Conservation (phyloP, 2,329 filamentous ascomycete species). For the Phyllosticta citriasiana region DNA sequence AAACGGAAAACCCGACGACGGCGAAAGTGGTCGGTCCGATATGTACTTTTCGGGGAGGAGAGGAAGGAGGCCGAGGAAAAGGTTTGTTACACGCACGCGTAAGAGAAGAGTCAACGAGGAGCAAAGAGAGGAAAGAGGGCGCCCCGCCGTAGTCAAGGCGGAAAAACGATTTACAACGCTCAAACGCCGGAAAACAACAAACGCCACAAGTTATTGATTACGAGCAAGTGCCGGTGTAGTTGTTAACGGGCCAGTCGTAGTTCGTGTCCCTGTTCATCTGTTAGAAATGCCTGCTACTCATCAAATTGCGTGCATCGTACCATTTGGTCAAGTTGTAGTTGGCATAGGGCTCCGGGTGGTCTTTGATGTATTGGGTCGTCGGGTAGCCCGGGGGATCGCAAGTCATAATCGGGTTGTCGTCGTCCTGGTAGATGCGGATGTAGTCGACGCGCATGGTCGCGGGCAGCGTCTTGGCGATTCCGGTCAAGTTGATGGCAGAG, state of each 20-base stretch:
- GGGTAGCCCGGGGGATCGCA: constrained; percentile 59
- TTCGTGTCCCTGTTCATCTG: neutral
- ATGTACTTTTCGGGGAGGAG: no score
- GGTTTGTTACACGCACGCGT: neutral
- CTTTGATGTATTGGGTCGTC: constrained; percentile 56
- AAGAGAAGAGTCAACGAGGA: neutral
- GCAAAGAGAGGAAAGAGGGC: neutral
- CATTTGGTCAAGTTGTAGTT: constrained; percentile 56
- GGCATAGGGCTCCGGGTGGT: constrained; percentile 50
- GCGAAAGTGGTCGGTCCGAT: neutral
- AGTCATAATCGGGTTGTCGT: constrained; percentile 47
- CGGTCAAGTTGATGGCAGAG: constrained; percentile 49
- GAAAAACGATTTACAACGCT: neutral
- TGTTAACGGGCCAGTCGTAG: neutral
- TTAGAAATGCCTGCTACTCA: neutral
- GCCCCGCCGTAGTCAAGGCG: neutral
- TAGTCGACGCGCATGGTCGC: constrained; percentile 61
- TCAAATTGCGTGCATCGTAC: constrained; percentile 30
- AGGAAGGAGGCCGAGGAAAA: neutral
- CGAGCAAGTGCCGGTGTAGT: neutral
- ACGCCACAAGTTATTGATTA: neutral
- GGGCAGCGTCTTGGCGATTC: constrained; percentile 46
- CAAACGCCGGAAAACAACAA: neutral
- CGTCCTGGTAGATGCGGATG: constrained; percentile 59
- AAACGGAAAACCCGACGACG: neutral